Base-by-base conservation (phyloP, 192 early-diverging fungal species). In the Entrophospora sp. region DNA sequence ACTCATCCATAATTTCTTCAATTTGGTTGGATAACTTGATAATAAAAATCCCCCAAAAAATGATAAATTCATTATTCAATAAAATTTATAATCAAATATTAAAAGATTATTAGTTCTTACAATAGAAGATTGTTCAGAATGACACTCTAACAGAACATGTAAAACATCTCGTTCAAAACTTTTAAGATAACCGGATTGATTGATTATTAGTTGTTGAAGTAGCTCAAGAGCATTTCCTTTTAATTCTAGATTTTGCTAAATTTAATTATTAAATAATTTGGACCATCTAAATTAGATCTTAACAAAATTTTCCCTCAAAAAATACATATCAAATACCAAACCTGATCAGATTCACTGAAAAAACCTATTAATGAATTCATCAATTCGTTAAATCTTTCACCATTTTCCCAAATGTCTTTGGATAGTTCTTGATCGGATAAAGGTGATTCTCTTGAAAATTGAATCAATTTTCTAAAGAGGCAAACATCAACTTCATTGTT, bases 331-430 rank as follows among this genome's bases (percentile, higher is more conserved):
- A 43, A 43, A 36, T 36, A 60, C 37, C 10, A 43, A 24, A 64
- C 62, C 46, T 51, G 31, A 49, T 64, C 44, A 10, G 6, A 37
- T 51, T 64, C 62, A 18, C 37, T 40, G 14, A 64, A 25, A 30
- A 64, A 64, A 0, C 35, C 37, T 25, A 64, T 40, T 51, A 64
- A 51, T 8, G 62, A 44, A 18, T 27, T 48, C 1, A 64, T 51
- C 36, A 64, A 14, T 51, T 64, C 62, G 6, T 10, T 16, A 49
- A 64, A 64, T 36, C 62, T 10, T 13, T 51, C 62, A 5, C 62
- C 62, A 51, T 52, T 51, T 52, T 64, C 62, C 62, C 62, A 64
- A 13, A 64, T 51, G 36, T 64, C 62, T 22, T 34, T 30, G 8
- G 62, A n/a, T 8, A 25, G 14, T 28, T 35, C 22, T 3, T 18